Evolutionary conservation across 108 stramenopile species (phyloP), one percentile per base, ranked within the genome.

Genomic region (Craspedostauros australis): DNA sequence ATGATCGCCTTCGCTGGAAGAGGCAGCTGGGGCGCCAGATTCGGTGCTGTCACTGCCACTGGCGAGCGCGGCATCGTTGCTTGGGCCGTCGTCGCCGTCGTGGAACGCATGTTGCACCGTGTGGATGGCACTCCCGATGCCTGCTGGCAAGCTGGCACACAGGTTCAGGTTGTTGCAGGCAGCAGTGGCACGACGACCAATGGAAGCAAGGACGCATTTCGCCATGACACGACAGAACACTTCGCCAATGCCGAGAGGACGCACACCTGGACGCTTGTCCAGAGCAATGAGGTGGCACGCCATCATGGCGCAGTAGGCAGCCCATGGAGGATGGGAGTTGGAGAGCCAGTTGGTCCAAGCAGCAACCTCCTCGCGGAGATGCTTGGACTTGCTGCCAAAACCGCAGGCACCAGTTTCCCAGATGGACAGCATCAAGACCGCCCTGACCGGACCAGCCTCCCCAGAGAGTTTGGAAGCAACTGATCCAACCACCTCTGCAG

Each of bases 71-170:
- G n/a, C n/a, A n/a, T n/a, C n/a, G n/a, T n/a, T n/a, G n/a, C n/a
- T n/a, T n/a, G n/a, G n/a, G n/a, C n/a, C n/a, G n/a, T n/a, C n/a
- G n/a, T n/a, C n/a, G n/a, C n/a, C n/a, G n/a, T n/a, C n/a, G n/a
- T n/a, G n/a, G n/a, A n/a, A n/a, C n/a, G n/a, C n/a, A n/a, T n/a
- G n/a, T n/a, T n/a, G n/a, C n/a, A n/a, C n/a, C n/a, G n/a, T 29
- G 15, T 73, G 72, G 1, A 73, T 12, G 8, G 60, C 46, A 14
- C 72, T 61, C 27, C 67, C 72, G 40, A 67, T 62, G 27, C 72
- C 65, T 1, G 66, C 50, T 34, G 41, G 8, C 11, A 67, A 47
- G 8, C 72, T 66, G 16, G 62, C 55, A 44, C 72, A 68, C 0
- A 73, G 53, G 30, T 73, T 46, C 3, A 30, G 15, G 47, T 31